A percentile compares a stretch with the other conserved stretches of the same genome.
phyloP scores from a whole-genome alignment of 805 yeast genomes.

The Schwanniomyces vanrijiae region DNA sequence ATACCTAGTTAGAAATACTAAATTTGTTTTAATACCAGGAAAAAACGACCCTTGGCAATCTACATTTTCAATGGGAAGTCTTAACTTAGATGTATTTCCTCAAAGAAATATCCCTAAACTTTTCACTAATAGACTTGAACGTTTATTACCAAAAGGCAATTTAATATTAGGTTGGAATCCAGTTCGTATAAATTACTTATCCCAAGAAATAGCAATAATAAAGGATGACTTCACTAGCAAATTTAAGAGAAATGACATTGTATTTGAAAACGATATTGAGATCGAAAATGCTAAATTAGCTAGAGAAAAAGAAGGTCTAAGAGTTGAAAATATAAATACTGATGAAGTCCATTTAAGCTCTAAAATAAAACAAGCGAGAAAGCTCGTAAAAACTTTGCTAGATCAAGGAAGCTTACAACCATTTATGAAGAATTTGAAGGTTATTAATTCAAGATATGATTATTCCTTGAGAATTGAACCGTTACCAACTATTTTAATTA shows the following conservation, averaged over 20 bases:
- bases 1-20: conserved; percentile 47
- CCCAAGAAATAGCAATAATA: conserved; percentile 77
- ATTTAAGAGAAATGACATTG: conserved; percentile 67
- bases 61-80: conserved; percentile 57
- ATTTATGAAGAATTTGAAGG: conserved; percentile 57
- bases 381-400: conserved; percentile 72
- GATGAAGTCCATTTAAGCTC: conserved; percentile 33
- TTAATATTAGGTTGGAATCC: conserved; percentile 66
- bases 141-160: conserved; percentile 37
- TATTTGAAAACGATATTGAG: conserved; percentile 44
- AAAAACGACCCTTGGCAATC: conserved; percentile 93
- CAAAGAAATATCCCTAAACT: conserved; percentile 67
- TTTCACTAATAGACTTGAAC: conserved; percentile 66
- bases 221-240: conserved; percentile 74
- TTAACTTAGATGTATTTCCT: conserved; percentile 49
- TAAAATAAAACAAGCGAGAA: conserved; percentile 59
- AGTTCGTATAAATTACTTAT: conserved; percentile 67
- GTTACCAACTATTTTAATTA: conserved; percentile 60
- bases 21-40: conserved; percentile 81
- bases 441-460: conserved; percentile 70
- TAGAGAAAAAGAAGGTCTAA: conserved; percentile 19
- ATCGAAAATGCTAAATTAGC: conserved; percentile 25
- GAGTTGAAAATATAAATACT: conserved; percentile 14
- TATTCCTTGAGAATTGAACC: conserved; percentile 72
- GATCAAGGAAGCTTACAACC: conserved; percentile 92